Base-by-base conservation (phyloP, 805 yeast genomes). In the Yarrowia keelungensis region DNA sequence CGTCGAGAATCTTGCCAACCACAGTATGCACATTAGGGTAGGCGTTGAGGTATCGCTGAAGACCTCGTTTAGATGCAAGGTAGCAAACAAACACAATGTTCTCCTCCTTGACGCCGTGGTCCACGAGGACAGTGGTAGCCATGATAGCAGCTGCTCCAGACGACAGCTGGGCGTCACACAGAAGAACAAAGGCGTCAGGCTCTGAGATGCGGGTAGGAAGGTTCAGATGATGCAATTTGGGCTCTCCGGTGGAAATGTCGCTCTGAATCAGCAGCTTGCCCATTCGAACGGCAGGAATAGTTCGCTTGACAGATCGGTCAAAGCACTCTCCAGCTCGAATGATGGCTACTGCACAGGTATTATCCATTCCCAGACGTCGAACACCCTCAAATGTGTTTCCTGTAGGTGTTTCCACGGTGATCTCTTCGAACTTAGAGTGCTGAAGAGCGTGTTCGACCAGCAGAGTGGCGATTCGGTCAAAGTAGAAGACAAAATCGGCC, bases 261-360 rank as follows among this genome's bases (percentile, higher is more conserved):
- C 97, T 88, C 78, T 92, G 97, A 73, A 94, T 92, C 58, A 94
- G 80, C 32, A 94, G 76, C 75, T 93, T 91, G 0, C 99, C 98
- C 43, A 92, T 83, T 11, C 86, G 83, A 12, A 91, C 87, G 64
- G 88, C 91, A 10, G 0, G 97, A 35, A 92, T 81, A 0, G 93
- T 86, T 72, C 87, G 87, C 70, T 90, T 85, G 47, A 94, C 80
- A 0, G 97, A 89, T 39, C 84, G 85, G 85, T 90, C 88, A 74
- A 93, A 93, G 75, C 97, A 91, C 76, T 92, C 98, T 5, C 99
- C 99, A 0, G 97, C 92, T 71, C 97, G 83, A 39, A 93, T 88
- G 50, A 93, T 86, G 71, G 89, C 89, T 7, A 92, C 90, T 0
- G 95, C 95, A 38, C 89, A 81, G 10, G 90, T 80, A 12, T 83